Conservation (phyloP, 2,329 filamentous ascomycete genomes). For the Aureobasidium pullulans region DNA sequence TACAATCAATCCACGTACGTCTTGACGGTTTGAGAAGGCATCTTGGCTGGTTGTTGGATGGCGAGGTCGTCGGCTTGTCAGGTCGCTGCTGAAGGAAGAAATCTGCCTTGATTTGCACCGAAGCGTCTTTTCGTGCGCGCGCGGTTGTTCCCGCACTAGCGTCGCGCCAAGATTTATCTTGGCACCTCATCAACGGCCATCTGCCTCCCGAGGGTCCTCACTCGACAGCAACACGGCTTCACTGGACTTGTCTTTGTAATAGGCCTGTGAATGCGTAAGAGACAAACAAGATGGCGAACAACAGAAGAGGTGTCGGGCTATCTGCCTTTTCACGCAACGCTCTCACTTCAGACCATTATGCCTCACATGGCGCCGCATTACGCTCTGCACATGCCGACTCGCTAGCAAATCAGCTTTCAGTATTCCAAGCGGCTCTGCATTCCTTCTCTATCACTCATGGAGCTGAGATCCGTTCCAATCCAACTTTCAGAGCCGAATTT, state of each 20-base stretch:
- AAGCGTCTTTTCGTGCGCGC: slow-evolving; percentile 11
- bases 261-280: neutral
- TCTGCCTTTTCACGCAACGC: slow-evolving; percentile 82
- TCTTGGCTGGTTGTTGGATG: slow-evolving; percentile 36
- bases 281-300: slow-evolving; percentile 32
- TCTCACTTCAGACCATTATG: slow-evolving; percentile 81
- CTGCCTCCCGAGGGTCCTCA: too few species aligned
- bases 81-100: slow-evolving; percentile 8
- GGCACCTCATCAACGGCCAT: neutral
- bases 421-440: slow-evolving; percentile 91
- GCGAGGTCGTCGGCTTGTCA: slow-evolving; percentile 16
- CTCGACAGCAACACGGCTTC: neutral
- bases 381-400: slow-evolving; percentile 76
- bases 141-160: slow-evolving; percentile 6
- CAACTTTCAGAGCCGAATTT: slow-evolving; percentile 91
- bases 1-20: slow-evolving; percentile 48
- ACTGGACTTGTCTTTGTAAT: neutral
- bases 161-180: neutral
- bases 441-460: slow-evolving; percentile 93
- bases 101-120: slow-evolving; percentile 5
- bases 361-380: slow-evolving; percentile 80
- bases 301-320: slow-evolving; percentile 77
- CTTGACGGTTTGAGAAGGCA: slow-evolving; percentile 46
- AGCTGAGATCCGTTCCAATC: slow-evolving; percentile 92
- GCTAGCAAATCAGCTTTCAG: slow-evolving; percentile 84